Conservation (phyloP, 2,329 filamentous ascomycete genomes). For the Cordyceps militaris region DNA sequence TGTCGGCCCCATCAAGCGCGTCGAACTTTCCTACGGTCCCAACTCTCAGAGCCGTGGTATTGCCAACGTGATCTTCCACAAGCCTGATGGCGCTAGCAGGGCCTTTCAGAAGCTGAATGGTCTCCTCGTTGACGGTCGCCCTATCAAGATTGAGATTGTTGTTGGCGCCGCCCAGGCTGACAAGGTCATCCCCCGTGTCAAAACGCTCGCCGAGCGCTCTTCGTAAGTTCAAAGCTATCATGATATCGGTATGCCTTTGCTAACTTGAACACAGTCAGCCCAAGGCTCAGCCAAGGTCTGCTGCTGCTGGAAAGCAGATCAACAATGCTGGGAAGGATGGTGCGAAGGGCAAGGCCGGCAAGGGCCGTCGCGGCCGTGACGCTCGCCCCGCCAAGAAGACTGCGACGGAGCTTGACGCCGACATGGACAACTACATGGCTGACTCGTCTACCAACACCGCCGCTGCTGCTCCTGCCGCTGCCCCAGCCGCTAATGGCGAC, state of each 20-base stretch:
- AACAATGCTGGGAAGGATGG: slow-evolving; percentile 34
- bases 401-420: slow-evolving; percentile 87
- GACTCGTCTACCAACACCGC: slow-evolving; percentile 39
- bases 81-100: slow-evolving; percentile 73
- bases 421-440: slow-evolving; percentile 92
- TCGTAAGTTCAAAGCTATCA: slow-evolving; percentile 29
- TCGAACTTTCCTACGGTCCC: slow-evolving; percentile 87
- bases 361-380: slow-evolving; percentile 46
- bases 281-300: slow-evolving; percentile 75
- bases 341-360: slow-evolving; percentile 36
- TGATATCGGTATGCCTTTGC: not conserved
- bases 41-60: slow-evolving; percentile 87
- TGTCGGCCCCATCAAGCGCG: slow-evolving; percentile 83
- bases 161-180: slow-evolving; percentile 69
- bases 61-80: slow-evolving; percentile 80
- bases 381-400: slow-evolving; percentile 76
- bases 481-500: slow-evolving; percentile 45
- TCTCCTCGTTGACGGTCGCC: slow-evolving; percentile 78
- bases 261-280: slow-evolving; percentile 34
- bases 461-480: slow-evolving; percentile 38
- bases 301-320: slow-evolving; percentile 67
- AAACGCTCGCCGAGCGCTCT: slow-evolving; percentile 77
- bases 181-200: slow-evolving; percentile 55
- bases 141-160: slow-evolving; percentile 94
- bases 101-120: slow-evolving; percentile 81